These are phyloP conservation scores for Tricholoma hemisulphureum DNA, from an alignment of 768 basidiomycete genomes.

Conservation along the genomic window DNA sequence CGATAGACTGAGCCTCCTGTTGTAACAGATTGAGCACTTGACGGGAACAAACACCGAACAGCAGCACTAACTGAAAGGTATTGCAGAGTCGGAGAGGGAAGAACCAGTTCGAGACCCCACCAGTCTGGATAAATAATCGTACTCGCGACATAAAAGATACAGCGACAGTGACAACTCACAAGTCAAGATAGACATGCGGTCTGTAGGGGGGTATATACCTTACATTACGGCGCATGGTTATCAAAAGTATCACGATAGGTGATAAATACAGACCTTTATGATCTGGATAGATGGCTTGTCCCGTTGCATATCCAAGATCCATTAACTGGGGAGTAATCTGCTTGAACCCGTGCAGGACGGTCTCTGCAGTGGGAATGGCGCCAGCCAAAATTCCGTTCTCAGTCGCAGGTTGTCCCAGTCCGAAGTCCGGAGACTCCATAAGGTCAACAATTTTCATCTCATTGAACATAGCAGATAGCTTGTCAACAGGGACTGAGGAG, in stretches of 20 bases:
- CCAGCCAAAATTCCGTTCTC: slow-evolving; percentile 69
- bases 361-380: slow-evolving; percentile 71
- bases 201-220: slow-evolving; percentile 70
- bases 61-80: slow-evolving; percentile 53
- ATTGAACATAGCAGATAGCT: slow-evolving; percentile 49
- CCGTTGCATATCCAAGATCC: slow-evolving; percentile 76
- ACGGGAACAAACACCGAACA: neutral
- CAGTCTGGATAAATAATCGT: slow-evolving; percentile 53
- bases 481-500: slow-evolving; percentile 48
- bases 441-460: slow-evolving; percentile 64
- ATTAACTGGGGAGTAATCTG: slow-evolving; percentile 76
- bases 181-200: slow-evolving; percentile 75
- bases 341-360: slow-evolving; percentile 64
- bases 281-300: slow-evolving; percentile 59
- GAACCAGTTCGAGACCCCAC: slow-evolving; percentile 83
- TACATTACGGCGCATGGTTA: neutral
- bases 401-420: slow-evolving; percentile 72
- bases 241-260: neutral
- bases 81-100: slow-evolving; percentile 68
- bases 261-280: slow-evolving; percentile 49
- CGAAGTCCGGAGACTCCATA: slow-evolving; percentile 59
- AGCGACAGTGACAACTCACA: slow-evolving; percentile 46
- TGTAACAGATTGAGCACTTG: neutral
- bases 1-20: slow-evolving; percentile 59
- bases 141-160: neutral